Conservation (phyloP, 2,329 filamentous ascomycete species). For the Trichoderma koningii region DNA sequence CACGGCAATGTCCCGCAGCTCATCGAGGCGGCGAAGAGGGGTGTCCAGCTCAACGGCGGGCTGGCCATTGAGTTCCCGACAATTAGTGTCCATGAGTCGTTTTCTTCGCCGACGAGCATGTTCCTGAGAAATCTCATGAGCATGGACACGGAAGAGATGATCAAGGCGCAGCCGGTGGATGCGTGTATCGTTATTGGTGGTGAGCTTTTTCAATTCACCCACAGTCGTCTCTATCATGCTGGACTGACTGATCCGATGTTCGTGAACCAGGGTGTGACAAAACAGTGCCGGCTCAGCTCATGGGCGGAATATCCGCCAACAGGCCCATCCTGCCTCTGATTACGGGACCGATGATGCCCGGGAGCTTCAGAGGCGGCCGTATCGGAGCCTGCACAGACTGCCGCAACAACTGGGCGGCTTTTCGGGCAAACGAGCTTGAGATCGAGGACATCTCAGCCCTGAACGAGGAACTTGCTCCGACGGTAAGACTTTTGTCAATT, state of each 20-base stretch:
- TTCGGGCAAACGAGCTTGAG: slow-evolving; percentile 65
- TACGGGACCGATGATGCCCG: slow-evolving; percentile 76
- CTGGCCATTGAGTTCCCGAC: slow-evolving; percentile 73
- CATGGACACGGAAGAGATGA: slow-evolving; percentile 81
- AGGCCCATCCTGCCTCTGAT: slow-evolving; percentile 70
- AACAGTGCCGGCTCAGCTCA: slow-evolving; percentile 71
- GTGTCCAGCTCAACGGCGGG: slow-evolving; percentile 66
- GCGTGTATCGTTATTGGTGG: slow-evolving; percentile 68
- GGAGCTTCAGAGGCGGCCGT: slow-evolving; percentile 62
- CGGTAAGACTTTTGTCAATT: slow-evolving; percentile 46
- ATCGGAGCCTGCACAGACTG: slow-evolving; percentile 77
- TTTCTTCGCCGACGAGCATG: slow-evolving; percentile 73
- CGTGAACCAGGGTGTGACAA: slow-evolving; percentile 66
- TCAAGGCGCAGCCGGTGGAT: slow-evolving; percentile 69
- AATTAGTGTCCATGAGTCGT: slow-evolving; percentile 70
- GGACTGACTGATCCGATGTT: not conserved
- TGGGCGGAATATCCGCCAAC: slow-evolving; percentile 75
- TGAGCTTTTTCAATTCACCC: slow-evolving; percentile 33
- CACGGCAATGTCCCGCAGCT: slow-evolving; percentile 72
- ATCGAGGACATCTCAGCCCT: slow-evolving; percentile 71
- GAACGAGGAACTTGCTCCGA: slow-evolving; percentile 73
- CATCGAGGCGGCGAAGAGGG: slow-evolving; percentile 69
- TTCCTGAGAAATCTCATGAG: slow-evolving; percentile 74
- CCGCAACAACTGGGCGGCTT: slow-evolving; percentile 71
- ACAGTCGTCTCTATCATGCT: not conserved